Conservation (phyloP, 163 green algal species). For the Trebouxia gelatinosa region DNA sequence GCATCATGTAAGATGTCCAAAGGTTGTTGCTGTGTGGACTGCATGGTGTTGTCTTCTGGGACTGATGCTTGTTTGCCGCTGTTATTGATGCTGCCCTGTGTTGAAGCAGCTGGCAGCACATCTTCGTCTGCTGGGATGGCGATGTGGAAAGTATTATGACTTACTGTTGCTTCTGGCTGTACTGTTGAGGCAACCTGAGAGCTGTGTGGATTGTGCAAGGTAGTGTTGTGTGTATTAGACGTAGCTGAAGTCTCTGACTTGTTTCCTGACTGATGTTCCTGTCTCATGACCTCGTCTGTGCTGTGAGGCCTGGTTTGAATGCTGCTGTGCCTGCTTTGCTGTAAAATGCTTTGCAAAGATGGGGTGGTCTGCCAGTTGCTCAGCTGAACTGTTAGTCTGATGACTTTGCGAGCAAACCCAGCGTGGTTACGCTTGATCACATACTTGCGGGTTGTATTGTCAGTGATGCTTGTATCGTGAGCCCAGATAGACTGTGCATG, state of each 20-base stretch:
- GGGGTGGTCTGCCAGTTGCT: not conserved
- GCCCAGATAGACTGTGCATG: not conserved
- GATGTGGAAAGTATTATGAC: not conserved
- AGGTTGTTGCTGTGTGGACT: too few species aligned
- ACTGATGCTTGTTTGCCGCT: not conserved
- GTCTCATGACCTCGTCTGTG: too few species aligned
- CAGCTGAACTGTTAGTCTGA: not conserved
- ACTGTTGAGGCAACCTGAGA: not conserved
- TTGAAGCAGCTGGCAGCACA: not conserved
- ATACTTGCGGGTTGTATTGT: not conserved
- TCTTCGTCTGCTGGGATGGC: not conserved
- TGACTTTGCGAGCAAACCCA: conserved; percentile 13
- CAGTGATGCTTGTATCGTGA: not conserved
- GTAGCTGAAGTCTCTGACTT: too few species aligned
- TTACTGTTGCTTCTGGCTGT: too few species aligned
- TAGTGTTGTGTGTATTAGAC: too few species aligned
- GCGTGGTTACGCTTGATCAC: conserved; percentile 20
- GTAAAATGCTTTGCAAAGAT: not conserved
- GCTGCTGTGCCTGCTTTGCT: not conserved
- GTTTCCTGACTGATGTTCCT: too few species aligned
- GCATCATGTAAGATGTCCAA: not conserved
- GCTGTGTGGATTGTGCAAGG: not conserved
- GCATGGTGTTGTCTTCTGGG: not conserved
- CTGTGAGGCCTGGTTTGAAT: not conserved
- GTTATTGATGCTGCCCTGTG: not conserved